Conservation (phyloP, 1,139 yeast genomes). For the Kurtzmaniella quercitrusa region DNA sequence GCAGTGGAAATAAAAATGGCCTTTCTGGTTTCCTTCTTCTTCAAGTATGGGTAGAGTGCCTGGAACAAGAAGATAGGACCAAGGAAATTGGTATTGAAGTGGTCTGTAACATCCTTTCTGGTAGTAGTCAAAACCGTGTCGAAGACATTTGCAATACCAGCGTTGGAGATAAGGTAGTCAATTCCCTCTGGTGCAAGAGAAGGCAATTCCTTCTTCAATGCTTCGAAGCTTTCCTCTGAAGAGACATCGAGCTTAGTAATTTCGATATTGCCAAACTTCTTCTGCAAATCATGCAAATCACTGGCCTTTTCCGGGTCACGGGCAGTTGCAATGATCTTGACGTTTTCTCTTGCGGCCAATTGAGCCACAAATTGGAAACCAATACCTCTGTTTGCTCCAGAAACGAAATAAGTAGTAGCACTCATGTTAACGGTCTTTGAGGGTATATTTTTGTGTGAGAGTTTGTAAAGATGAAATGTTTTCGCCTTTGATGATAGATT, state of each 20-base stretch:
- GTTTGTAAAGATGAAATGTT: too few species aligned
- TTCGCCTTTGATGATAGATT: too few species aligned
- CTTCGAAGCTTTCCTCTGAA: constrained; percentile 5
- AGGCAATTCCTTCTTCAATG: constrained; percentile 3
- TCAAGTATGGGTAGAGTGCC: constrained; percentile 7
- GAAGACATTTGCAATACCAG: constrained; percentile 11
- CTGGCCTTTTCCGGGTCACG: constrained; percentile 13
- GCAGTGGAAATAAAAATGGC: constrained; percentile 21
- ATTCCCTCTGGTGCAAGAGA: constrained; percentile 7
- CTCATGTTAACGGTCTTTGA: constrained; percentile 7
- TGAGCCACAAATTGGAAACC: constrained; percentile 14
- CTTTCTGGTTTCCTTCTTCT: constrained; percentile 16
- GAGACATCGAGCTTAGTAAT: constrained; percentile 5
- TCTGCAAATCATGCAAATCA: constrained; percentile 5
- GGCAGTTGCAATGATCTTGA: constrained; percentile 14
- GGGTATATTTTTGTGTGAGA: too few species aligned
- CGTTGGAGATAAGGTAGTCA: constrained; percentile 17
- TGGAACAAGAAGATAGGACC: constrained; percentile 27
- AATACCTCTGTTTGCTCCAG: constrained; percentile 21
- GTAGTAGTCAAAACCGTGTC: constrained; percentile 5
- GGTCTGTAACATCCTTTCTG: constrained; percentile 13
- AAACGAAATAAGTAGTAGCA: constrained; percentile 16
- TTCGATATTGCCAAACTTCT: constrained; percentile 4
- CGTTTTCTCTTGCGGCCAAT: constrained; percentile 8
- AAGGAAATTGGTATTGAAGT: constrained; percentile 21